These are phyloP conservation scores for Colletotrichum sp. DNA, from an alignment of 2,329 filamentous ascomycete genomes.

Conservation along the genomic window DNA sequence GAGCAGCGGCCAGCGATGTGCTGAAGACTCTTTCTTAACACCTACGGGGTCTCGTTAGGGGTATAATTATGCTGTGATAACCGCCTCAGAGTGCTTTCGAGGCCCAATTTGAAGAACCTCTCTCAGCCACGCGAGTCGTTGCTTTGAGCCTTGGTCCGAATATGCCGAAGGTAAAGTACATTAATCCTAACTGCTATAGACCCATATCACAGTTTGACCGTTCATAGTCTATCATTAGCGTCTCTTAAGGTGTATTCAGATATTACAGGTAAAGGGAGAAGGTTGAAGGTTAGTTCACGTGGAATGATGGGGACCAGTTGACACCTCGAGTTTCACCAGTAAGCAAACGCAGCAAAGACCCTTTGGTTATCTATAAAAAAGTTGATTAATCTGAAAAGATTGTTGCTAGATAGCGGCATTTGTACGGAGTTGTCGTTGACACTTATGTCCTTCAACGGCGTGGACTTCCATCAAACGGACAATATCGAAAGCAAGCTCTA, in stretches of 20 bases:
- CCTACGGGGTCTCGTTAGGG: not conserved
- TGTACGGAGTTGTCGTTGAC: not conserved
- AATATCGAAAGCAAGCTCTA: not conserved
- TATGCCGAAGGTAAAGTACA: fast-evolving
- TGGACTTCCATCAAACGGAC: too few relatives aligned
- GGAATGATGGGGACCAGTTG: not conserved
- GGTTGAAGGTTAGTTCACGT: fast-evolving
- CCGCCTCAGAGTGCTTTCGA: not conserved
- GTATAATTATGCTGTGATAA: fast-evolving
- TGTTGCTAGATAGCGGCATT: not conserved
- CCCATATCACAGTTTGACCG: fast-evolving
- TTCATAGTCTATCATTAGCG: not conserved
- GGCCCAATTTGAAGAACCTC: too few relatives aligned
- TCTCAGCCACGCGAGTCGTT: not conserved
- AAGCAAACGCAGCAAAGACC: not conserved
- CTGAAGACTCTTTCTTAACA: fast-evolving
- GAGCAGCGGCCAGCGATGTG: fast-evolving
- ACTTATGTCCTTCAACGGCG: too few relatives aligned
- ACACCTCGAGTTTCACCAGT: not conserved
- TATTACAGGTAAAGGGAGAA: not conserved
- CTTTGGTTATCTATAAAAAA: not conserved
- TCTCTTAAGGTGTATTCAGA: not conserved
- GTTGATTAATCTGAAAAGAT: too few relatives aligned
- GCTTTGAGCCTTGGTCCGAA: not conserved
- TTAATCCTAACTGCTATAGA: not conserved